phyloP scores from a whole-genome alignment of 331 rosid species.

The Rosa hybrid region DNA sequence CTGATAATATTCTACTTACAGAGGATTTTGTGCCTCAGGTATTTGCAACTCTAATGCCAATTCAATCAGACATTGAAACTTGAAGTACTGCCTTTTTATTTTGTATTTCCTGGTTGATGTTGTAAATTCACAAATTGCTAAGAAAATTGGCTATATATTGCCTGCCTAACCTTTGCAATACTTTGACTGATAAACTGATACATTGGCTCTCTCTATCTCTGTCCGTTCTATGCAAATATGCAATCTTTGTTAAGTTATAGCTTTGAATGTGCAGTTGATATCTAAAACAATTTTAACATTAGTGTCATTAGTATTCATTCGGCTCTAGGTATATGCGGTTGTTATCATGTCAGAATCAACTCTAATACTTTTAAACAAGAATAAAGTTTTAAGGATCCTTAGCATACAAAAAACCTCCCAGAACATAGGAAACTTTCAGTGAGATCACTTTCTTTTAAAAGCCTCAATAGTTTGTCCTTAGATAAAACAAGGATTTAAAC shows the following conservation, averaged over 20 bases:
- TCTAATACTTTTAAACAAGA: background rate
- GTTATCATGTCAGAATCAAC: background rate
- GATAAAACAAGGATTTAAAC: background rate
- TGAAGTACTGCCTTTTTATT: background rate
- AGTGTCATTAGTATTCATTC: background rate
- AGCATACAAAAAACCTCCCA: background rate
- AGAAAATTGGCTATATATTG: background rate
- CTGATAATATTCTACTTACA: conserved; percentile 74
- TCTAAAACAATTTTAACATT: background rate
- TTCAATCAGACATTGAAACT: background rate
- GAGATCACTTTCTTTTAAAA: background rate
- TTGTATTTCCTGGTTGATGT: background rate
- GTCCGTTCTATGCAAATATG: background rate
- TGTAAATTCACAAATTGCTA: background rate
- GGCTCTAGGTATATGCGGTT: background rate
- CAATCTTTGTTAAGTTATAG: background rate
- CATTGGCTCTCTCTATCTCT: background rate
- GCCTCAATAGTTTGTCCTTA: background rate
- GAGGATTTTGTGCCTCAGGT: conserved; percentile 83
- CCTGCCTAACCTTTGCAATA: background rate
- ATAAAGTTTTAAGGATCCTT: background rate
- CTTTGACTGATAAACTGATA: background rate
- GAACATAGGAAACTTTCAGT: background rate
- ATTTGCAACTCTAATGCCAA: conserved; percentile 8
- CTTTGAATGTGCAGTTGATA: background rate